Conservation (phyloP, 106 monocot species). For the Acanthochlamys bracteata region DNA sequence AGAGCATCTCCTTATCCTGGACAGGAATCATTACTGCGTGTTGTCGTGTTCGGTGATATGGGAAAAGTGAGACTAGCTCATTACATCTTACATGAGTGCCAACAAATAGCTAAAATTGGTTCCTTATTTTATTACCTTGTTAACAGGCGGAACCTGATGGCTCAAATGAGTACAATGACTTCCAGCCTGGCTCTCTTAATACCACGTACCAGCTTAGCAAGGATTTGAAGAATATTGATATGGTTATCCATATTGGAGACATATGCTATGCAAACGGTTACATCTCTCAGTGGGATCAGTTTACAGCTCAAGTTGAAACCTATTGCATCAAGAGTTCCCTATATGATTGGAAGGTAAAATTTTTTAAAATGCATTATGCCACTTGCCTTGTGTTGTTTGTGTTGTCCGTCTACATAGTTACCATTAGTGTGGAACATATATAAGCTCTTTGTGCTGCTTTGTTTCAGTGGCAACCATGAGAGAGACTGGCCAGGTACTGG, state of each 20-base stretch:
- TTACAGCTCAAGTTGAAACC: constrained; percentile 90
- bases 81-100: too few species aligned
- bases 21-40: constrained; percentile 67
- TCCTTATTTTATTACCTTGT: not conserved
- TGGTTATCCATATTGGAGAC: constrained; percentile 88
- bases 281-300: constrained; percentile 95
- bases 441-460: not conserved
- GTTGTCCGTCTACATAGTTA: too few species aligned
- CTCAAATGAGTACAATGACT: constrained; percentile 77
- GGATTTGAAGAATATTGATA: constrained; percentile 76
- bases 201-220: constrained; percentile 68
- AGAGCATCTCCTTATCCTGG: constrained; percentile 82
- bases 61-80: constrained; percentile 69
- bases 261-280: constrained; percentile 90
- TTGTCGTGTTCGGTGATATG: constrained; percentile 85
- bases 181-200: constrained; percentile 69
- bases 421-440: too few species aligned
- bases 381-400: not conserved
- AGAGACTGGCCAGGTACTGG: constrained; percentile 87
- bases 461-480: constrained; percentile 89
- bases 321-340: constrained; percentile 75
- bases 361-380: not conserved
- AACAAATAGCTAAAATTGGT: too few species aligned
- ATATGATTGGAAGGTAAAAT: constrained; percentile 81
- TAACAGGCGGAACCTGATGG: constrained; percentile 84